Percentiles rank a stretch among this genome's conserved stretches.
Conservation (phyloP, 345 rosid species). For the Citrus hindsii region DNA sequence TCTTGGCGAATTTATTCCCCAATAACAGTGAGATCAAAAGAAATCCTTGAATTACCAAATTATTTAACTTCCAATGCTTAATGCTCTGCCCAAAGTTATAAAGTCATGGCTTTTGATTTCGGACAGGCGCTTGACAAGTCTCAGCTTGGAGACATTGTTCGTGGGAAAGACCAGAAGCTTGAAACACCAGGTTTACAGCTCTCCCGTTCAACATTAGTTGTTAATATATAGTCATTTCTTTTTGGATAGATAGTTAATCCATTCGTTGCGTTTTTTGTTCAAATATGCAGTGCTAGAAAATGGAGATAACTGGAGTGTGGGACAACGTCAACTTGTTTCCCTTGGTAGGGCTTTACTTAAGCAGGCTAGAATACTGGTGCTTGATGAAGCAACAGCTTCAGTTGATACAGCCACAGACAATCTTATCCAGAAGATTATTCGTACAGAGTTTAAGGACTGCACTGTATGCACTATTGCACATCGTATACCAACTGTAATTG, state of each 20-base stretch:
- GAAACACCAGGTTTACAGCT: slow-evolving; percentile 72
- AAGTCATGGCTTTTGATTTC: background rate
- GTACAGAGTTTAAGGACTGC: slow-evolving; percentile 86
- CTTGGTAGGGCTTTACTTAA: slow-evolving; percentile 90
- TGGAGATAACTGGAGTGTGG: slow-evolving; percentile 99
- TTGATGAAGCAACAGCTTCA: slow-evolving; percentile 99
- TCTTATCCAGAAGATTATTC: slow-evolving; percentile 90
- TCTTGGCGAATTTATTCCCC: background rate
- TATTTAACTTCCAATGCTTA: background rate
- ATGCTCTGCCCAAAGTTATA: background rate
- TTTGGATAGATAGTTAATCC: background rate
- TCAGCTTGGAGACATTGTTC: slow-evolving; percentile 87
- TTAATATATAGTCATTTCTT: background rate
- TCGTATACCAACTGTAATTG: slow-evolving; percentile 95
- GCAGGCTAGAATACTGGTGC: slow-evolving; percentile 89
- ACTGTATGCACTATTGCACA: slow-evolving; percentile 98
- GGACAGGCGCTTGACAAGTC: slow-evolving; percentile 91
- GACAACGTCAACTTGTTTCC: slow-evolving; percentile 93
- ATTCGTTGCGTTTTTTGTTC: slow-evolving; percentile 14
- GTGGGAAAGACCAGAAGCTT: slow-evolving; percentile 81
- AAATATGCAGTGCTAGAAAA: slow-evolving; percentile 68
- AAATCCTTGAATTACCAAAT: slow-evolving; percentile 2
- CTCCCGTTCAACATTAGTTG: background rate
- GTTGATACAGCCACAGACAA: slow-evolving; percentile 98
- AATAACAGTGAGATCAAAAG: background rate